Conservation (phyloP, 1,139 yeast species). For the Spathaspora sp. region DNA sequence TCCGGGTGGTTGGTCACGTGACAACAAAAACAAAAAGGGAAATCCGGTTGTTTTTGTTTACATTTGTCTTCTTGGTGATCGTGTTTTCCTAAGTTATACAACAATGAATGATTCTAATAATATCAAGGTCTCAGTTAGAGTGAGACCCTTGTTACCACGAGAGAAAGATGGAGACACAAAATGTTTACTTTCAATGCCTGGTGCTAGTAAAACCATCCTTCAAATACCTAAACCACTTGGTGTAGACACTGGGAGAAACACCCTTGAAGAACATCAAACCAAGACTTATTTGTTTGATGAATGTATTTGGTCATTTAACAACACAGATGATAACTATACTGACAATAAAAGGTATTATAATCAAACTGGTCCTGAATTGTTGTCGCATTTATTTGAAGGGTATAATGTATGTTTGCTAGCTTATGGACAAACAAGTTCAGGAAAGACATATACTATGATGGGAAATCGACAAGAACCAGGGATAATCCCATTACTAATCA, state of each 20-base stretch:
- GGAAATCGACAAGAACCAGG: conserved; percentile 55
- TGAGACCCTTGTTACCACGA: conserved; percentile 42
- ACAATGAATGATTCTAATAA: conserved; percentile 16
- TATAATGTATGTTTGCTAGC: conserved; percentile 76
- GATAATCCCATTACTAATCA: conserved; percentile 57
- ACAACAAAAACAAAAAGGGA: background rate
- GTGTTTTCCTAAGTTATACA: background rate
- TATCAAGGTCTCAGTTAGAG: conserved; percentile 47
- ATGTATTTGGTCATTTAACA: conserved; percentile 57
- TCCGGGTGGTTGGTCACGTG: background rate
- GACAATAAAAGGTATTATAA: conserved; percentile 52
- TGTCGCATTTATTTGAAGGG: conserved; percentile 66
- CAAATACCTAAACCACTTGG: conserved; percentile 17
- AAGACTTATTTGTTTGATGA: conserved; percentile 54
- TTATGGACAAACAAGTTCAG: conserved; percentile 76
- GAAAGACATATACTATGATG: conserved; percentile 77
- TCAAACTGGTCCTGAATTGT: conserved; percentile 54
- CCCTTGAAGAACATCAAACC: conserved; percentile 20
- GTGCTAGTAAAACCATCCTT: conserved; percentile 21
- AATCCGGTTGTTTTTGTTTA: conserved; percentile 7
- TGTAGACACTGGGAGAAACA: conserved; percentile 7
- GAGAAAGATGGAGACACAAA: conserved; percentile 21
- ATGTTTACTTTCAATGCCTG: conserved; percentile 35
- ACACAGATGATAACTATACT: conserved; percentile 32
- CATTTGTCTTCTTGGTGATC: background rate